Evolutionary conservation across 2,329 filamentous ascomycete genomes (phyloP).

Genomic region (Alternaria triticimaculans): DNA sequence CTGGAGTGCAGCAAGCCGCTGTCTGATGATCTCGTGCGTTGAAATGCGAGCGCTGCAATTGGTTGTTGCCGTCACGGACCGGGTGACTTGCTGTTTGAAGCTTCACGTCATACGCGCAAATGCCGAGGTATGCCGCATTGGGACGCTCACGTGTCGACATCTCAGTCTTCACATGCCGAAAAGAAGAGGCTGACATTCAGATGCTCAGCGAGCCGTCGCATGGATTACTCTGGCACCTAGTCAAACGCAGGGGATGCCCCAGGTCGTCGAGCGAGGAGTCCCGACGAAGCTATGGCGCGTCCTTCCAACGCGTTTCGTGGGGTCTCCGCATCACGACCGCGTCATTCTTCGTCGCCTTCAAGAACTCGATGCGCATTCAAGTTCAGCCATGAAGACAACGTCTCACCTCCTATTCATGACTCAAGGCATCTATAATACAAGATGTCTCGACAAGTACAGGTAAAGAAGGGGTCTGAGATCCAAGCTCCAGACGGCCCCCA

Average conservation of each 20-base stretch:
- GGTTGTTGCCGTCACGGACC: conserved; percentile 21
- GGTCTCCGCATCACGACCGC: conserved; percentile 12
- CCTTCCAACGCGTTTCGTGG: conserved; percentile 4
- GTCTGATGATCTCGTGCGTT: conserved; percentile 40
- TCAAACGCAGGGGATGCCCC: neutral
- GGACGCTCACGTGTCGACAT: conserved; percentile 18
- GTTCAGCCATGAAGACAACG: neutral
- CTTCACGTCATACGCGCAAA: conserved; percentile 36
- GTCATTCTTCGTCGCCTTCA: neutral
- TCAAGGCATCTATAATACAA: neutral
- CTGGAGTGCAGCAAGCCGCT: conserved; percentile 26
- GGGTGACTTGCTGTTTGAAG: conserved; percentile 34
- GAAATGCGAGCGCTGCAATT: conserved; percentile 33
- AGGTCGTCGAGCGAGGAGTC: neutral
- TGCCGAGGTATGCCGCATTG: conserved; percentile 37
- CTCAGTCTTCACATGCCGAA: conserved; percentile 17
- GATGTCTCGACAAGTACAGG: conserved; percentile 37
- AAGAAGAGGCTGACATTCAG: conserved; percentile 20
- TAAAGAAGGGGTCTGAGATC: conserved; percentile 40
- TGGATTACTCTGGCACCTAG: neutral
- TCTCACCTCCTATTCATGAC: neutral
- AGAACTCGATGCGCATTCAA: neutral
- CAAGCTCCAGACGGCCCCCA: conserved; percentile 52
- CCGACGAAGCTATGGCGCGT: neutral
- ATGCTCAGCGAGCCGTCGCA: conserved; percentile 7